Evolutionary conservation across 768 basidiomycete genomes (phyloP).

Genomic region (Porphyrellus cyaneotinctus): DNA sequence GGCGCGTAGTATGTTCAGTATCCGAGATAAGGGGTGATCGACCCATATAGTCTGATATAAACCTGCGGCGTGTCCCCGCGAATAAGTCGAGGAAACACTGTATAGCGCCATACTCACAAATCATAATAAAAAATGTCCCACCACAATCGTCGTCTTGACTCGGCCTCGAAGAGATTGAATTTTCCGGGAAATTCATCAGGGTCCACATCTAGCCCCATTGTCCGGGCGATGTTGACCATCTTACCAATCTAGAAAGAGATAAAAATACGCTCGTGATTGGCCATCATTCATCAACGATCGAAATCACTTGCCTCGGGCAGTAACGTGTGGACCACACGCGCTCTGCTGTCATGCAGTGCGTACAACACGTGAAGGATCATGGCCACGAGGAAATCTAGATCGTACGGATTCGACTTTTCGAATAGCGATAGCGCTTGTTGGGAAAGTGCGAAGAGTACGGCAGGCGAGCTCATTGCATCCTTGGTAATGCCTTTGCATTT

Average conservation of each 20-base stretch:
- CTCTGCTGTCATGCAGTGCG: constrained; percentile 49
- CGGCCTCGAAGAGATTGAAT: constrained; percentile 48
- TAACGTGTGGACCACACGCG: constrained; percentile 36
- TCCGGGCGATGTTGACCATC: constrained; percentile 61
- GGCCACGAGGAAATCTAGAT: constrained; percentile 57
- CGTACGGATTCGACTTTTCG: constrained; percentile 42
- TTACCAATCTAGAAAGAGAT: constrained; percentile 51
- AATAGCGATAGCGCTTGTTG: constrained; percentile 43
- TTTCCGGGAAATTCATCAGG: constrained; percentile 49
- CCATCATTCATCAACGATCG: constrained; percentile 27
- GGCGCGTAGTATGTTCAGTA: constrained; percentile 48
- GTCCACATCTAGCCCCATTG: constrained; percentile 59
- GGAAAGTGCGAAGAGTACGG: constrained; percentile 45
- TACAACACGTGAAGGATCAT: constrained; percentile 54
- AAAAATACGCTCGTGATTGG: constrained; percentile 7
- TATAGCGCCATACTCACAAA: constrained; percentile 47
- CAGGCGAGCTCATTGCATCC: constrained; percentile 30
- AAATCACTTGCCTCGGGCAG: constrained; percentile 27
- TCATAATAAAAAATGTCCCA: constrained; percentile 81
- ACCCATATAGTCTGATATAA: constrained; percentile 64
- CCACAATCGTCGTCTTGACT: constrained; percentile 58
- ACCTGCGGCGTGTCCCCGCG: constrained; percentile 40
- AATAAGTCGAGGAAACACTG: constrained; percentile 8
- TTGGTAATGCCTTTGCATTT: constrained; percentile 29
- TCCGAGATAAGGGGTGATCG: constrained; percentile 58